These are phyloP conservation scores for Kingdonia uniflora DNA, from an alignment of 164 flowering plant species.

Conservation along the genomic window DNA sequence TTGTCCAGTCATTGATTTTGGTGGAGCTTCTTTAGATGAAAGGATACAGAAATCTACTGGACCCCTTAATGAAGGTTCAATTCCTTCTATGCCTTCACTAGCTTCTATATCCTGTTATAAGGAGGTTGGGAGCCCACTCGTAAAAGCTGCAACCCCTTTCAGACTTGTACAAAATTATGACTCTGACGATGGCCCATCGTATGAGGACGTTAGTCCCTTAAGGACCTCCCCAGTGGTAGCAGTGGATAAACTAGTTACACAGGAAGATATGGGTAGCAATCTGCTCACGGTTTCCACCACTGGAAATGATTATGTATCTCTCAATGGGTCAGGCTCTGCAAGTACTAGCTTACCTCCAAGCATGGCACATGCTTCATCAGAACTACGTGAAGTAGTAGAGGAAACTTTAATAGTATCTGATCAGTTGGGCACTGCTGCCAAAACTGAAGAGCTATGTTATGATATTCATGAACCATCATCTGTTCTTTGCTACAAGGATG, in stretches of 20 bases:
- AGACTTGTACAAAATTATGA: constrained; percentile 55
- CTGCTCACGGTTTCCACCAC: constrained; percentile 8
- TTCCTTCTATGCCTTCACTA: constrained; percentile 10
- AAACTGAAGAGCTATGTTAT: constrained; percentile 9
- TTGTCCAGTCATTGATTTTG: no score
- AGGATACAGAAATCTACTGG: constrained; percentile 6
- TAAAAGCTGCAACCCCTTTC: constrained; percentile 35
- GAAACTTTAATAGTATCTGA: constrained; percentile 6
- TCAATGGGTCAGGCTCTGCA: constrained; percentile 3
- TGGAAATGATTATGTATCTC: constrained; percentile 8
- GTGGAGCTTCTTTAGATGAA: neutral
- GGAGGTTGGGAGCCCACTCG: constrained; percentile 14
- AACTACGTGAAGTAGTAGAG: constrained; percentile 10
- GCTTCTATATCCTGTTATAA: constrained; percentile 6
- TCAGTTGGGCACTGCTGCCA: neutral
- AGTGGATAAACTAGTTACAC: constrained; percentile 7
- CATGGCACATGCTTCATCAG: constrained; percentile 5
- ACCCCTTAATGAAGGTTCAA: constrained; percentile 5
- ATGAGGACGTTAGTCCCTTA: constrained; percentile 17
- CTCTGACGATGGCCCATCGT: constrained; percentile 33
- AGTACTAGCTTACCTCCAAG: neutral
- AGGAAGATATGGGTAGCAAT: constrained; percentile 12
- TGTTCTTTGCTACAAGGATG: constrained; percentile 9
- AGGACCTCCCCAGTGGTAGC: constrained; percentile 12
- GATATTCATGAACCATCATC: constrained; percentile 4